Base-by-base conservation (phyloP, 140 eudicot species). In the Stevia rebaudiana region DNA sequence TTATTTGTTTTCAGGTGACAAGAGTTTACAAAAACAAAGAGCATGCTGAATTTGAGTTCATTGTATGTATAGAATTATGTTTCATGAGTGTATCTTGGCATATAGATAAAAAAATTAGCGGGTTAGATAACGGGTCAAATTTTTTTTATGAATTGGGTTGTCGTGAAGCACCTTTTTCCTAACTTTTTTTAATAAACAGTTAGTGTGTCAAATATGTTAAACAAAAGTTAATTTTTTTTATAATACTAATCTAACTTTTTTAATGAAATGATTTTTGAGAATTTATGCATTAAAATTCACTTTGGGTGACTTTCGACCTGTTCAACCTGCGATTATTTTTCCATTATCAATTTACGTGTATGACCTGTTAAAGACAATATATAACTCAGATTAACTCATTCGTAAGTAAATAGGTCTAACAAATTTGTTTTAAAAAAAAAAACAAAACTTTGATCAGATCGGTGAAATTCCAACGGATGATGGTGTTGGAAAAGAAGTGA, bases 41-140 rank as follows among this genome's bases (percentile, higher is more conserved):
- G 61, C 95, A 92, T 58, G 98, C 92, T 61, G 98, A 92, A 80
- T 57, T 92, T 70, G 98, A 88, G 80, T 92, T 68, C 77, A 88
- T 83, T 16, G 98, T 91, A 72, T 77, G 96, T 53, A 21, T 59
- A 48, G 23, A 36, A 63, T n/a, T 68, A 63, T 48, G n/a, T 44
- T 23, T 23, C 25, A 46, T 21, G 13, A 40, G 0, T 36, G 12
- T 37, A 3, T 37, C 16, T 37, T 12, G 16, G 30, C 19, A 21
- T 16, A 37, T 4, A 19, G 21, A 28, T 39, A 16, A 33, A 51
- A 21, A 16, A 17, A 8, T 48, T 13, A 48, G n/a, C 8, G 28
- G 54, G 6, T 48, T 48, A 25, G 54, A 12, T 54, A 54, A 54
- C 8, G 40, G 60, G 61, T n/a, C 61, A 25, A 18, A 3, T 28